Conservation (phyloP, 169 alveolate genomes). For the Plasmodium gallinaceum region DNA sequence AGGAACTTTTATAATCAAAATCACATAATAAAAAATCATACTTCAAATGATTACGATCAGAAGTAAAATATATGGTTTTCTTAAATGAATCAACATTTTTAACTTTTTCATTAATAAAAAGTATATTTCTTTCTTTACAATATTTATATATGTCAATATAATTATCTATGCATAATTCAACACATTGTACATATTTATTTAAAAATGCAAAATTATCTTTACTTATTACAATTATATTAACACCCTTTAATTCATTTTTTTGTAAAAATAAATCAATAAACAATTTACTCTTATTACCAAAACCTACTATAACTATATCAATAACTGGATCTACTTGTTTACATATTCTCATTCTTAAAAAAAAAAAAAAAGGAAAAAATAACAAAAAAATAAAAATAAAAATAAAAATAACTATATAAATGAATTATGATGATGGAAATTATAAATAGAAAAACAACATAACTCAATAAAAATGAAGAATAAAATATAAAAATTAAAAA, state of each 20-base stretch:
- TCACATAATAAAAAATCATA: constrained; percentile 73
- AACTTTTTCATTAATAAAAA: constrained; percentile 58
- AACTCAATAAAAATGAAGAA: too few species aligned
- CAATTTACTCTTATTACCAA: constrained; percentile 46
- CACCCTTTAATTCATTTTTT: constrained; percentile 48
- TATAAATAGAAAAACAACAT: too few species aligned
- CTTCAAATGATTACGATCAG: constrained; percentile 54
- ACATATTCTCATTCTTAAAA: constrained; percentile 58
- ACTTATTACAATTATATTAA: constrained; percentile 55
- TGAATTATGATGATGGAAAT: not conserved
- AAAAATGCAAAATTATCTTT: constrained; percentile 58
- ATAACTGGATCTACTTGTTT: constrained; percentile 71
- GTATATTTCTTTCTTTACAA: constrained; percentile 74
- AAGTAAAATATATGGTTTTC: constrained; percentile 36
- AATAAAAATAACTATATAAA: not conserved
- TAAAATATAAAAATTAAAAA: too few species aligned
- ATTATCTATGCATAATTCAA: constrained; percentile 42
- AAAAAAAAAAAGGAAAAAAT: not conserved
- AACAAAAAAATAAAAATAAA: not conserved
- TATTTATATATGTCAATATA: constrained; percentile 59
- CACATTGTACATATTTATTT: constrained; percentile 35
- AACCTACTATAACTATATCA: constrained; percentile 72
- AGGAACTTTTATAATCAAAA: constrained; percentile 62
- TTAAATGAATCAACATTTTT: constrained; percentile 17
- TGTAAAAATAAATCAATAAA: constrained; percentile 52